Percentiles rank a stretch among this genome's conserved stretches.
Conservation (phyloP, 78 protist genomes). For the Dictyostelium capitatum region DNA sequence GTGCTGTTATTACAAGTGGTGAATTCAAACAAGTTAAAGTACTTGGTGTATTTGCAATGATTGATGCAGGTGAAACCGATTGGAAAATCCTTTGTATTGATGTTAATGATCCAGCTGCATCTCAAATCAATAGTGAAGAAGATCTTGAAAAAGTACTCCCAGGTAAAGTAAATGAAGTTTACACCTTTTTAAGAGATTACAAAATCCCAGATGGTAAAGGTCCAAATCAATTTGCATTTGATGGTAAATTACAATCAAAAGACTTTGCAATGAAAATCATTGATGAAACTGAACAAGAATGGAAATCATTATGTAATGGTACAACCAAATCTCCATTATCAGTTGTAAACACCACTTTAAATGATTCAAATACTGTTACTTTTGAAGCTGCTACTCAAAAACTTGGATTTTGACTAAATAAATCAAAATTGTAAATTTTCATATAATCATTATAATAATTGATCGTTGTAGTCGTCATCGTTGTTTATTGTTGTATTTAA, state of each 20-base stretch:
- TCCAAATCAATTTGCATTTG: slow-evolving; percentile 92
- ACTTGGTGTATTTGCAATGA: slow-evolving; percentile 92
- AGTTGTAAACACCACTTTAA: not conserved
- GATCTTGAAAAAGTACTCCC: slow-evolving; percentile 87
- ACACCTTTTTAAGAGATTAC: slow-evolving; percentile 94
- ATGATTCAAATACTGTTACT: not conserved
- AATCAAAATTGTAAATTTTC: slow-evolving; percentile 1
- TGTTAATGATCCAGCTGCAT: slow-evolving; percentile 90
- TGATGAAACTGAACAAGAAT: slow-evolving; percentile 77
- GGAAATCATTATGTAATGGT: slow-evolving; percentile 70
- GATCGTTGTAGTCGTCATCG: too few species aligned
- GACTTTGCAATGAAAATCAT: slow-evolving; percentile 72
- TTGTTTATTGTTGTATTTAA: not conserved
- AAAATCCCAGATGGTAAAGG: slow-evolving; percentile 98
- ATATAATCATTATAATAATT: too few species aligned
- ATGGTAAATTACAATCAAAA: slow-evolving; percentile 79
- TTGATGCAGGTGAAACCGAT: slow-evolving; percentile 97
- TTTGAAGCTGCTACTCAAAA: slow-evolving; percentile 14
- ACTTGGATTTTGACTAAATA: slow-evolving; percentile 37
- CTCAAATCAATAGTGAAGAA: slow-evolving; percentile 83
- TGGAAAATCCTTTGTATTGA: slow-evolving; percentile 94
- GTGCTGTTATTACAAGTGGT: slow-evolving; percentile 71
- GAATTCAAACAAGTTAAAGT: slow-evolving; percentile 91
- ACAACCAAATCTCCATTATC: slow-evolving; percentile 38
- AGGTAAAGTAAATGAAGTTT: slow-evolving; percentile 85